Evolutionary conservation across 768 basidiomycete species (phyloP).

Genomic region (Pleurotus salmoneostramineus): DNA sequence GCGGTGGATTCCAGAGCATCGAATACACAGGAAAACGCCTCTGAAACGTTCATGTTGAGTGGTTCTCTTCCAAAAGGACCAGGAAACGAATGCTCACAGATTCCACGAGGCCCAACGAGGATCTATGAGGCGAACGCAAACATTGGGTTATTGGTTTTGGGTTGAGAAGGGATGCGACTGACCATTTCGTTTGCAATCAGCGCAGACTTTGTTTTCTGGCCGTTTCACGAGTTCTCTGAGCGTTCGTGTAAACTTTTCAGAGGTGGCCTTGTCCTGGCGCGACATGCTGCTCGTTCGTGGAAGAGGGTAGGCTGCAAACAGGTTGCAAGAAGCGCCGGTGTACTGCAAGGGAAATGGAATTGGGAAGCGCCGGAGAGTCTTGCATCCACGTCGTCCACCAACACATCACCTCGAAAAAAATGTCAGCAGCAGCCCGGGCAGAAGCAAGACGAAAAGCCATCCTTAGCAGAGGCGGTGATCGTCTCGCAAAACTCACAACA

Average conservation of each 20-base stretch:
- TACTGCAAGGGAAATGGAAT: neutral
- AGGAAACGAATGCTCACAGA: slow-evolving; percentile 46
- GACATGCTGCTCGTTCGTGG: slow-evolving; percentile 26
- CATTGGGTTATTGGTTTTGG: neutral
- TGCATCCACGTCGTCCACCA: too few relatives aligned
- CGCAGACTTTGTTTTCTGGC: slow-evolving; percentile 91
- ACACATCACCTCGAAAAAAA: slow-evolving; percentile 8
- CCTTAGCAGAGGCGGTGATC: slow-evolving; percentile 63
- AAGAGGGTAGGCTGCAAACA: neutral
- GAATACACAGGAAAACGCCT: slow-evolving; percentile 92
- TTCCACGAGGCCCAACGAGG: slow-evolving; percentile 99
- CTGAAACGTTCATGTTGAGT: slow-evolving; percentile 29
- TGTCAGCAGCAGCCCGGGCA: slow-evolving; percentile 63
- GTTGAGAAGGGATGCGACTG: slow-evolving; percentile 20
- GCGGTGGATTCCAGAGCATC: slow-evolving; percentile 96
- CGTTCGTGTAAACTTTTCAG: slow-evolving; percentile 71
- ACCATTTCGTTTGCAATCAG: slow-evolving; percentile 98
- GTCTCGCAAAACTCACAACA: slow-evolving; percentile 76
- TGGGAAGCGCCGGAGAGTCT: neutral
- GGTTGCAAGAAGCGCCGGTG: neutral
- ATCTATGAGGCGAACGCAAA: slow-evolving; percentile 44
- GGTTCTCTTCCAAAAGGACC: neutral
- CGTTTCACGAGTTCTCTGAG: slow-evolving; percentile 85
- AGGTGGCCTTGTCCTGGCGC: slow-evolving; percentile 79
- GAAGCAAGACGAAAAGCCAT: slow-evolving; percentile 80